These are phyloP conservation scores for Scutellaria galericulata DNA, from an alignment of 257 asterid genomes.

Conservation along the genomic window DNA sequence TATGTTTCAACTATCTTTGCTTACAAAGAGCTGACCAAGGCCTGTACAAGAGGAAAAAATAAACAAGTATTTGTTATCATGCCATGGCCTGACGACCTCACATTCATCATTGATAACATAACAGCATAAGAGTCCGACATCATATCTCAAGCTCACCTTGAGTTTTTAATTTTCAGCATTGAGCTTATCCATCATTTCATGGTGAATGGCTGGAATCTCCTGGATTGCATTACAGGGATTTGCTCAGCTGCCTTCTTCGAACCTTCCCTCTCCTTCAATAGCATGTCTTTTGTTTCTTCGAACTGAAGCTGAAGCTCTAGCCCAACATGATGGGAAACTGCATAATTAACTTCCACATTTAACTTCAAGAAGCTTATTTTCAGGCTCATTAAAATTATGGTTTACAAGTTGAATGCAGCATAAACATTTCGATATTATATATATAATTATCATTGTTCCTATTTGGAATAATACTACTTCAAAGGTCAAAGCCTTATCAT, in stretches of 20 bases:
- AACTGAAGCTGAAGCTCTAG: slow-evolving; percentile 75
- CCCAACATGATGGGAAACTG: slow-evolving; percentile 20
- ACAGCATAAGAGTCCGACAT: no score
- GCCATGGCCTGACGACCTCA: not conserved
- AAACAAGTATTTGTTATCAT: slow-evolving; percentile 16
- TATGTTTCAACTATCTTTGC: no score
- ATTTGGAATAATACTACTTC: no score
- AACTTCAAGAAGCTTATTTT: not conserved
- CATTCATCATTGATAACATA: no score
- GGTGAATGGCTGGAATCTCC: slow-evolving; percentile 89
- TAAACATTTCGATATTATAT: slow-evolving; percentile 8
- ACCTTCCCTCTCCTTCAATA: slow-evolving; percentile 69
- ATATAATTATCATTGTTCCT: no score
- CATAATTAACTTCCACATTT: not conserved
- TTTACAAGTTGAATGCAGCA: slow-evolving; percentile 33
- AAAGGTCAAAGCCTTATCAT: no score
- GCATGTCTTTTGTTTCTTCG: slow-evolving; percentile 74
- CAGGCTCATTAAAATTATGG: slow-evolving; percentile 10
- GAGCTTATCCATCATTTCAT: slow-evolving; percentile 78
- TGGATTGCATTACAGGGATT: slow-evolving; percentile 70
- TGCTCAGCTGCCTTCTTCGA: slow-evolving; percentile 65
- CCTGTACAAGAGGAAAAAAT: slow-evolving; percentile 45
- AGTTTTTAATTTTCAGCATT: slow-evolving; percentile 85
- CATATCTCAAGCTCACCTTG: slow-evolving; percentile 52
- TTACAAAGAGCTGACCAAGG: no score